Conservation (phyloP, 1,284 basidiomycete species). For the Tilletiaria anomala region DNA sequence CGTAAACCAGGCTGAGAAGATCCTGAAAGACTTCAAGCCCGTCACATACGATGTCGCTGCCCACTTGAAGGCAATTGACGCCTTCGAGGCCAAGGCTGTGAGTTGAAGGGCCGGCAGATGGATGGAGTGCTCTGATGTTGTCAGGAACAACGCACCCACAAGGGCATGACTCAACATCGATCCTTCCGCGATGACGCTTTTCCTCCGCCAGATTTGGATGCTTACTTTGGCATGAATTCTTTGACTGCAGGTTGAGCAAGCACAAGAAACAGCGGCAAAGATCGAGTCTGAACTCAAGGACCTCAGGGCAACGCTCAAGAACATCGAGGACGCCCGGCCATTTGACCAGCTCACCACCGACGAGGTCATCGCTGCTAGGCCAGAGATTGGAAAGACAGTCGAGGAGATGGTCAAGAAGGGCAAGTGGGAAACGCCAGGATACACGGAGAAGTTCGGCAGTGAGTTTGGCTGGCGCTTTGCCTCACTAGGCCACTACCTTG, state of each 20-base stretch:
- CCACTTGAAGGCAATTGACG: conserved; percentile 88
- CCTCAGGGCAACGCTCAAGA: conserved; percentile 81
- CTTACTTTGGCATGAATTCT: neutral
- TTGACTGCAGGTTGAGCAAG: conserved; percentile 59
- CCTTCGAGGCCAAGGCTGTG: conserved; percentile 92
- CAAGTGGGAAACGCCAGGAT: conserved; percentile 70
- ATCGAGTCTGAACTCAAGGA: conserved; percentile 84
- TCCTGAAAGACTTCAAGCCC: conserved; percentile 75
- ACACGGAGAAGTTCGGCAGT: conserved; percentile 39
- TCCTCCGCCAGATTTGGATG: neutral
- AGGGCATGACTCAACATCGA: neutral
- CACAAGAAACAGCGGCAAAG: conserved; percentile 77
- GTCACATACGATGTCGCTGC: conserved; percentile 85
- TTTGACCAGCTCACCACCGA: conserved; percentile 91
- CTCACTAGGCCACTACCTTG: too few species aligned
- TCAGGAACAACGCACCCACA: neutral
- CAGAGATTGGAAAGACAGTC: conserved; percentile 77
- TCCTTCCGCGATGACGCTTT: neutral
- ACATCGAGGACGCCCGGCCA: conserved; percentile 93
- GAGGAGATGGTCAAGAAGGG: conserved; percentile 98
- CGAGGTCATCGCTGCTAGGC: conserved; percentile 83
- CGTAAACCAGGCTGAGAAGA: conserved; percentile 82
- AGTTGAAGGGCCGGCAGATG: too few species aligned
- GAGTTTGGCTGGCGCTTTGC: too few species aligned
- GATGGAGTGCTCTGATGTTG: neutral